These are phyloP conservation scores for Neurospora sp. DNA, from an alignment of 2,329 filamentous ascomycete species.

Conservation along the genomic window DNA sequence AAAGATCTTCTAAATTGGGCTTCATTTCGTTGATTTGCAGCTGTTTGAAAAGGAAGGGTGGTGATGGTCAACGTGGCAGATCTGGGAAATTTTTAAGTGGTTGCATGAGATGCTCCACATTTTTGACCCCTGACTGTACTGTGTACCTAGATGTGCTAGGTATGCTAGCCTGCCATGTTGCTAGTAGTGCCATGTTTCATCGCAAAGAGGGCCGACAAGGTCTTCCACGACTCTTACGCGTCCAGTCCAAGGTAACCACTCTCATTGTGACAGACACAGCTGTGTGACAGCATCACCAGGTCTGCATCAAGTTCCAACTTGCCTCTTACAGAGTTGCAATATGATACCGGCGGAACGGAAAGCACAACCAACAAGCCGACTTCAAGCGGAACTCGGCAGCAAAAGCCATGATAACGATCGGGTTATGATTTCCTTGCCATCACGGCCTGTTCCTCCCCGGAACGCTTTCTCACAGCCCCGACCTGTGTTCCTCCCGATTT, in stretches of 20 bases:
- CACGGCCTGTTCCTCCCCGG: background rate
- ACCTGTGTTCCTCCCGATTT: background rate
- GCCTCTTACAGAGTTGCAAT: background rate
- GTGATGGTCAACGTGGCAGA: too few species aligned
- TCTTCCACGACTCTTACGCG: background rate
- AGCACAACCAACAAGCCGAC: background rate
- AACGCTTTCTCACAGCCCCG: background rate
- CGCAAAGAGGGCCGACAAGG: background rate
- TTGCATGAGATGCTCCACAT: too few species aligned
- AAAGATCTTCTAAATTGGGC: too few species aligned
- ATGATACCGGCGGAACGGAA: background rate
- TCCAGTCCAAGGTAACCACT: background rate
- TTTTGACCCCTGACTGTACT: too few species aligned
- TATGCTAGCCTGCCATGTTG: background rate
- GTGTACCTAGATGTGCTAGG: too few species aligned
- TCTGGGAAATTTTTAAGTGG: too few species aligned
- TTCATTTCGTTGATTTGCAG: too few species aligned
- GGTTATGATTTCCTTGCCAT: background rate
- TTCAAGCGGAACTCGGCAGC: background rate
- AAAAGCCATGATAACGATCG: background rate
- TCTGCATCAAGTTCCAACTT: background rate
- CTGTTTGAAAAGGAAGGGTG: too few species aligned
- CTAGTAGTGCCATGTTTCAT: background rate
- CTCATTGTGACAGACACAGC: background rate
- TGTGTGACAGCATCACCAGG: background rate